Percentiles rank a stretch among this genome's conserved stretches.
These are phyloP conservation scores for Coniochaeta ligniaria DNA, from an alignment of 2,329 filamentous ascomycete species.

Conservation along the genomic window DNA sequence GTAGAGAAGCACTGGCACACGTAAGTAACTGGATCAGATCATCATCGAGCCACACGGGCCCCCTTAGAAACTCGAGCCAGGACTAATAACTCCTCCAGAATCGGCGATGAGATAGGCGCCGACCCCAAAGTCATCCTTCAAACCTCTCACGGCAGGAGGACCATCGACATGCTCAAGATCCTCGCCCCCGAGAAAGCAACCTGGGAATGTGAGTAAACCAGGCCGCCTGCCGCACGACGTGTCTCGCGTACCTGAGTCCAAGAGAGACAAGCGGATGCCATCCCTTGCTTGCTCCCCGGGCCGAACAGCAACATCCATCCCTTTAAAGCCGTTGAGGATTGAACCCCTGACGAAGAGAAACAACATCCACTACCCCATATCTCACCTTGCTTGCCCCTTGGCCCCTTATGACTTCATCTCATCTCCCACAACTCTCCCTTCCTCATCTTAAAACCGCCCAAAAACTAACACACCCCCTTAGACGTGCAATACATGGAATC, in stretches of 20 bases:
- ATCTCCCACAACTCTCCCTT: not conserved
- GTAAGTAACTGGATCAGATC: conserved; percentile 30
- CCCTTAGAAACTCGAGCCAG: conserved; percentile 5
- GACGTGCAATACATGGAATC: conserved; percentile 76
- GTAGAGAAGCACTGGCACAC: conserved; percentile 72
- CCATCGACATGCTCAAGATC: conserved; percentile 76
- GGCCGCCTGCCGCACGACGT: not conserved
- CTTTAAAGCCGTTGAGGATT: not conserved
- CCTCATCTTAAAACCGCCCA: not conserved
- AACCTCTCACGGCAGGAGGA: conserved; percentile 84
- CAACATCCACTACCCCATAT: not conserved
- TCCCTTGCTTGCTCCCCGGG: not conserved
- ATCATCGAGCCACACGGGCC: not conserved
- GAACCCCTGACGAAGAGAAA: not conserved
- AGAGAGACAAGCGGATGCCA: not conserved
- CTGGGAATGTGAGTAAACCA: conserved; percentile 70
- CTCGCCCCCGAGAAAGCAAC: conserved; percentile 81
- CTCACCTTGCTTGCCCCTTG: not conserved
- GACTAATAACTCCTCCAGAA: conserved; percentile 33
- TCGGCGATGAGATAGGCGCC: conserved; percentile 77
- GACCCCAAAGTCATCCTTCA: conserved; percentile 78
- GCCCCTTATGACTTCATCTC: not conserved
- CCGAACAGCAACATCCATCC: not conserved
- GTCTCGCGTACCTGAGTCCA: not conserved
- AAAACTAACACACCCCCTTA: conserved; percentile 24